Evolutionary conservation across 306 rosid genomes (phyloP).

Genomic region (Sicyos baderoa): DNA sequence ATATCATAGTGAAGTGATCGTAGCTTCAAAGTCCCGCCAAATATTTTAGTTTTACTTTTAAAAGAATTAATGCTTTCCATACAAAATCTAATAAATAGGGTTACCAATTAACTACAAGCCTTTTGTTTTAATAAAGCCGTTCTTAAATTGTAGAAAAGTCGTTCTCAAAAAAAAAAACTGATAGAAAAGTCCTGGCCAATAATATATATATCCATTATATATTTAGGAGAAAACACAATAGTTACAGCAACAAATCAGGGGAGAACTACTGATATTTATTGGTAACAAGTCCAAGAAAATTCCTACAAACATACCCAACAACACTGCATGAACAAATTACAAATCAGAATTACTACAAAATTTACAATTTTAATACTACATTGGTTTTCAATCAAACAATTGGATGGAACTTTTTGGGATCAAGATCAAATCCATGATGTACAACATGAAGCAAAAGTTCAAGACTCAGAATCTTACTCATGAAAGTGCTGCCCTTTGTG

Average conservation of each 20-base stretch:
- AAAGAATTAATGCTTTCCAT: too few relatives aligned
- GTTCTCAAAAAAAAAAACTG: too few relatives aligned
- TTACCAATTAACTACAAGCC: too few relatives aligned
- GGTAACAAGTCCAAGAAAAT: conserved; percentile 16
- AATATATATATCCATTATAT: neutral
- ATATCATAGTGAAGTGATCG: too few relatives aligned
- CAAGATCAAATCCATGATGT: neutral
- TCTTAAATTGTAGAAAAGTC: too few relatives aligned
- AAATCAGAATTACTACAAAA: conserved; percentile 23
- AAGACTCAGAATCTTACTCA: conserved; percentile 14
- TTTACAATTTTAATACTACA: conserved; percentile 23
- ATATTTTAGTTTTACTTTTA: too few relatives aligned
- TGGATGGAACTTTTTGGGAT: neutral
- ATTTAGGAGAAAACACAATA: neutral
- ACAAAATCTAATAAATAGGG: too few relatives aligned
- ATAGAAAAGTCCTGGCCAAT: too few relatives aligned
- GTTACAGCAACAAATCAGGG: neutral
- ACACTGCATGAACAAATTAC: conserved; percentile 23
- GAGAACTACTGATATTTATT: conserved; percentile 19
- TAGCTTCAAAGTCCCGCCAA: too few relatives aligned
- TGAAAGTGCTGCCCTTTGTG: conserved; percentile 20
- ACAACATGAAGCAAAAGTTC: conserved; percentile 27
- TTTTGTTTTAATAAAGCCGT: too few relatives aligned
- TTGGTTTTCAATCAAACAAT: conserved; percentile 4
- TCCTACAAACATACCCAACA: conserved; percentile 13